Evolutionary conservation across 257 asterid genomes (phyloP), one percentile per base, ranked within the genome.

Genomic region (Gynochthodes officinalis): DNA sequence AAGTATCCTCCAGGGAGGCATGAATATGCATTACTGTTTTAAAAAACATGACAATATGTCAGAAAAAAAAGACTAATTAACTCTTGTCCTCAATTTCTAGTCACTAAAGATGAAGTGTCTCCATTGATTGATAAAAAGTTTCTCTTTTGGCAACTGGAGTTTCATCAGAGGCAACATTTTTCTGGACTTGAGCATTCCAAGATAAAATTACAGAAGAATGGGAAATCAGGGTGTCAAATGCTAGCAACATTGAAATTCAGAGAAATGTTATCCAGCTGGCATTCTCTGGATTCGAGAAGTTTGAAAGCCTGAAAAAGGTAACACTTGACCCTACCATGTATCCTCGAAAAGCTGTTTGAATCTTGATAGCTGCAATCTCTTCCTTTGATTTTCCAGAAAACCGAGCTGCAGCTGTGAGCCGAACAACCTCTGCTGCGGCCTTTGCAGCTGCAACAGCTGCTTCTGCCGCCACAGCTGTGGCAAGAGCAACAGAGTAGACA

Each of bases 401-500:
- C 58, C 78, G 79, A 53, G 85, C 82, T 14, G 85, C 85, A 37
- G 89, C 62, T 4, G 95, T 88, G 72, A 90, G 88, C 8, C 96
- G 89, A 52, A 86, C 96, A 60, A 88, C 94, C 85, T 88, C 96
- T 2, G 90, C 96, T 67, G 96, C 96, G 12, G 96, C 96, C 68
- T 90, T 86, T 55, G 96, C 93, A 6, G 96, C 96, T 3, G 94
- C 94, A 66, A 88, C 91, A 10, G 96, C 96, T 4, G 94, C 96
- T 78, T 90, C 98, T 49, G 96, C 96, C 54, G 98, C 96, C 84
- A 82, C 80, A 23, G 98, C 91, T 3, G 96, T 88, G 52, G 88
- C 90, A 58, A 90, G 59, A 59, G 93, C 90, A 55, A 86, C 96
- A 18, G 98, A 90, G 73, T 88, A 84, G 50, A 89, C 92, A 0